Evolutionary conservation across 2,329 filamentous ascomycete genomes (phyloP).

Genomic region (Pseudogymnoascus sp.): DNA sequence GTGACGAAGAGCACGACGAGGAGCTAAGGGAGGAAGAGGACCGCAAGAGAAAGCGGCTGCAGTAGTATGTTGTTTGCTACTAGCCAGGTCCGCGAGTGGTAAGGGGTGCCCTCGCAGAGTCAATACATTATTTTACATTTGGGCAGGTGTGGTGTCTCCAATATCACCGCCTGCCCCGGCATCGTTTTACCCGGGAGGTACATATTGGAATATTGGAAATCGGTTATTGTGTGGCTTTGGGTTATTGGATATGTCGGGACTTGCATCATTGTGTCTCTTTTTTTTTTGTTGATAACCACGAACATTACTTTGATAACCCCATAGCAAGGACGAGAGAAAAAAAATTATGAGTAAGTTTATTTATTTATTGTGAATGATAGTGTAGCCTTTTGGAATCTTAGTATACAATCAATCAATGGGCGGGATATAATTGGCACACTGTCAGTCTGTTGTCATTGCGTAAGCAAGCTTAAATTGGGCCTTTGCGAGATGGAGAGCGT

Average conservation of each 20-base stretch:
- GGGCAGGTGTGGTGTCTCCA: background rate
- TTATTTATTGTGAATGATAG: conserved; percentile 14
- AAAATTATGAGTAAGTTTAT: background rate
- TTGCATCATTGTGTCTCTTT: background rate
- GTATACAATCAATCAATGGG: conserved; percentile 15
- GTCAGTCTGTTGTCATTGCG: background rate
- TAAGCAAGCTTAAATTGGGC: background rate
- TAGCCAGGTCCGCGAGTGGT: background rate
- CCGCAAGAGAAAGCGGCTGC: conserved; percentile 54
- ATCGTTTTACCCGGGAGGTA: conserved; percentile 5
- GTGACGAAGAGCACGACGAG: conserved; percentile 57
- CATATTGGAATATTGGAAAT: conserved; percentile 6
- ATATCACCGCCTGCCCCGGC: background rate
- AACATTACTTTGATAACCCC: conserved; percentile 4
- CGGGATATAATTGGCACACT: conserved; percentile 14
- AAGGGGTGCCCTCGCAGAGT: background rate
- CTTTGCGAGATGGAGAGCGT: background rate
- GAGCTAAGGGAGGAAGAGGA: conserved; percentile 51
- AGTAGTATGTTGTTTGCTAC: conserved; percentile 26
- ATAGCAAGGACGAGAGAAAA: background rate
- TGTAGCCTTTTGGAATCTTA: conserved; percentile 6
- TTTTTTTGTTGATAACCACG: background rate
- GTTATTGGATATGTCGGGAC: background rate
- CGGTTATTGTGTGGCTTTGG: background rate
- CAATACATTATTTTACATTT: conserved; percentile 1